A percentile compares a stretch with the other conserved stretches of the same genome.
Evolutionary conservation across 805 yeast species (phyloP).

Genomic region (Kurtzmaniella cleridarum): DNA sequence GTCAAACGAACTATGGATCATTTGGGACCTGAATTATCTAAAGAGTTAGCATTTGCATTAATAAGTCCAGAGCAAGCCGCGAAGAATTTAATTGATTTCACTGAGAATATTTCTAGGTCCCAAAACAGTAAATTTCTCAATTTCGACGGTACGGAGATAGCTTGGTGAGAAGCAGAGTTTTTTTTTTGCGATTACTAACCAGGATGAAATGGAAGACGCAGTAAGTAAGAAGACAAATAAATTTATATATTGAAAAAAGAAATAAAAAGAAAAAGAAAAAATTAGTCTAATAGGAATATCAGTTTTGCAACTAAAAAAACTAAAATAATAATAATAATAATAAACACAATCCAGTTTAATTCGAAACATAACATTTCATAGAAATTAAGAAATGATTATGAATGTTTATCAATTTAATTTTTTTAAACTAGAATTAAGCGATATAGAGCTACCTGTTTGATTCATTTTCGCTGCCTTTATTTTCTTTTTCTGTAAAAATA

Average conservation of each 20-base stretch:
- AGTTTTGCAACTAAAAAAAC: no score
- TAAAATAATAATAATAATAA: no score
- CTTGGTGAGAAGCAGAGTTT: background rate
- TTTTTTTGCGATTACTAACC: background rate
- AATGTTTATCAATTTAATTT: no score
- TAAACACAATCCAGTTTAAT: no score
- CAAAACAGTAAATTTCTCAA: conserved; percentile 9
- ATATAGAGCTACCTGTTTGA: no score
- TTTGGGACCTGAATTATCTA: background rate
- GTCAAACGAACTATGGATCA: conserved; percentile 7
- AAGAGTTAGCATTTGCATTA: background rate
- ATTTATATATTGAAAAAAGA: no score
- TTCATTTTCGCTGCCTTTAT: no score
- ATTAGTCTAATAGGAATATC: no score
- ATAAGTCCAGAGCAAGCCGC: conserved; percentile 12
- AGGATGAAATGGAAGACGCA: background rate
- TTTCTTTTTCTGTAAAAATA: no score
- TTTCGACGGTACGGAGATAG: conserved; percentile 8
- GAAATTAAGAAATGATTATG: no score
- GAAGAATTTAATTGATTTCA: conserved; percentile 3
- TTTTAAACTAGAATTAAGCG: no score
- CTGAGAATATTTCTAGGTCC: conserved; percentile 5
- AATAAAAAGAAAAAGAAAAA: background rate
- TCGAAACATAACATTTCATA: no score
- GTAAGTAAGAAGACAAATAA: background rate